Conservation (phyloP, 306 rosid genomes). For the Rubus parviflorus region DNA sequence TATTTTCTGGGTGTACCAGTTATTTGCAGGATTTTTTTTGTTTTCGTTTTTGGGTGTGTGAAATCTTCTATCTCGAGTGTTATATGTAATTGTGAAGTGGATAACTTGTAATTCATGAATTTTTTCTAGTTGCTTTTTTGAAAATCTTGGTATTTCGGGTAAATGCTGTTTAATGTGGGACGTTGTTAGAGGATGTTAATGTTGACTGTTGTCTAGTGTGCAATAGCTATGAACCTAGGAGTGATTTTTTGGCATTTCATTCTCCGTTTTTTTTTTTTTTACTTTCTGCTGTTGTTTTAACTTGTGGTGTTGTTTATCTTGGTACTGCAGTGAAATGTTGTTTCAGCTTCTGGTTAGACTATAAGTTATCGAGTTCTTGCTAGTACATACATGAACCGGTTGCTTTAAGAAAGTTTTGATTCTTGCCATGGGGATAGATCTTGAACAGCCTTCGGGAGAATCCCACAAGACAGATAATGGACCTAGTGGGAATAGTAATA, state of each 20-base stretch:
- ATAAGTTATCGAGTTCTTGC: not conserved
- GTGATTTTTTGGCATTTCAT: not conserved
- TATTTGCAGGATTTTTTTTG: not conserved
- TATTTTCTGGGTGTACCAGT: not conserved
- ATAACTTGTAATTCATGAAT: not conserved
- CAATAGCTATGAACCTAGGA: not conserved
- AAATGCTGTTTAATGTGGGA: not conserved
- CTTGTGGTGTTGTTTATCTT: not conserved
- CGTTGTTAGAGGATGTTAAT: not conserved
- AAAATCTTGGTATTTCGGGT: not conserved
- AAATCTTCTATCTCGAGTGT: not conserved
- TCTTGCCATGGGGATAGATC: constrained; percentile 35
- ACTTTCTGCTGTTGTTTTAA: not conserved
- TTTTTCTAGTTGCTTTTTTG: not conserved
- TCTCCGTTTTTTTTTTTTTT: too few relatives aligned
- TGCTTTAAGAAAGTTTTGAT: constrained; percentile 9
- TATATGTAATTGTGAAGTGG: not conserved
- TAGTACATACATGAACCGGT: constrained; percentile 6
- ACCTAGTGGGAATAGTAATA: constrained; percentile 17
- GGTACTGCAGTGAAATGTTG: not conserved
- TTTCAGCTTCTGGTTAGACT: not conserved
- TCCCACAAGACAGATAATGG: constrained; percentile 16
- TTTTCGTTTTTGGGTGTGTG: not conserved
- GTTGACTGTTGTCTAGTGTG: not conserved
- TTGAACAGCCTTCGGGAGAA: constrained; percentile 36